Conservation (phyloP, 2,329 filamentous ascomycete genomes). For the Venturia effusa region DNA sequence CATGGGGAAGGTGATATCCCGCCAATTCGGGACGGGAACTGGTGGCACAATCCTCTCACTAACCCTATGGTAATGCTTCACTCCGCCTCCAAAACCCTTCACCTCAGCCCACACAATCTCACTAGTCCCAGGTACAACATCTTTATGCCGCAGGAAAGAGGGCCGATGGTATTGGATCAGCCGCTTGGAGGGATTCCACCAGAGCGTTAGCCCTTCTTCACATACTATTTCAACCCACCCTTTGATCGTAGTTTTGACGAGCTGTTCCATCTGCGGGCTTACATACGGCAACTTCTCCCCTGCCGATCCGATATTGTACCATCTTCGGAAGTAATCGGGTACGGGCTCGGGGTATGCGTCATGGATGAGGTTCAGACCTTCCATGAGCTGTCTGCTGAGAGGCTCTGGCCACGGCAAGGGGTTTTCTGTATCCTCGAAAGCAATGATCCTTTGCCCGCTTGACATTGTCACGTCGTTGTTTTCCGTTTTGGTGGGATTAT, state of each 20-base stretch:
- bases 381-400: neutral
- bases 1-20: neutral
- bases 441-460: neutral
- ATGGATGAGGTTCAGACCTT: neutral
- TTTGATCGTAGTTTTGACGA: neutral
- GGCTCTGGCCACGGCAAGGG: neutral
- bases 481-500: neutral
- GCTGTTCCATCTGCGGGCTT: neutral
- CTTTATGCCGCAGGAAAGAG: neutral
- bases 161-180: neutral
- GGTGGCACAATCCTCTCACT: neutral
- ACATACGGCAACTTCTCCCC: neutral
- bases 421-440: neutral
- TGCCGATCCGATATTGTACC: neutral
- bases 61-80: neutral
- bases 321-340: neutral
- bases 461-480: neutral
- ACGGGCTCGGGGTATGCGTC: neutral
- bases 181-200: neutral
- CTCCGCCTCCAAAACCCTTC: neutral
- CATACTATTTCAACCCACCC: neutral
- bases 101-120: neutral
- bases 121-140: too few species aligned
- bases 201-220: neutral
- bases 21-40: neutral